Conservation (phyloP, 2,329 filamentous ascomycete species). For the Arthrinium phaeospermum region DNA sequence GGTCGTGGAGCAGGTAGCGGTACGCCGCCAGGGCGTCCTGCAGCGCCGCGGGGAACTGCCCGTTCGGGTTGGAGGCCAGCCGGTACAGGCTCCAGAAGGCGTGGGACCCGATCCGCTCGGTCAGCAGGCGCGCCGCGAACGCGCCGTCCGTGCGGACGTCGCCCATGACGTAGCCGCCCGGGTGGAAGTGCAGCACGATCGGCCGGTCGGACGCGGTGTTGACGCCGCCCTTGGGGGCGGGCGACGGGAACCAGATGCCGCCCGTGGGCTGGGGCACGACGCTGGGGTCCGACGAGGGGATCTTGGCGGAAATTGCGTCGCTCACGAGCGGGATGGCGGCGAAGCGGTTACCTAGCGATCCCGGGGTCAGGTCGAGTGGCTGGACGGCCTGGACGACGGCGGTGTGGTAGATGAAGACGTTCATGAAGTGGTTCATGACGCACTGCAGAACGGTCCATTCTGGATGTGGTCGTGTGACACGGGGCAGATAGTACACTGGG, state of each 20-base stretch:
- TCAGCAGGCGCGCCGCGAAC: slow-evolving; percentile 37
- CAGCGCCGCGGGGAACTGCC: slow-evolving; percentile 54
- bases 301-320: not conserved
- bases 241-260: slow-evolving; percentile 33
- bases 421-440: slow-evolving; percentile 16
- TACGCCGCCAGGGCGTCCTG: slow-evolving; percentile 55
- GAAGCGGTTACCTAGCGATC: not conserved
- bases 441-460: slow-evolving; percentile 16
- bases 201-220: slow-evolving; percentile 21
- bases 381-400: slow-evolving; percentile 7
- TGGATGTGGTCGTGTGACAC: not conserved
- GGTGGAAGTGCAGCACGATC: slow-evolving; percentile 54
- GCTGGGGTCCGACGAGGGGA: not conserved
- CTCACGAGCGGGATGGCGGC: not conserved
- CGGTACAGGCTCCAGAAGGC: slow-evolving; percentile 42
- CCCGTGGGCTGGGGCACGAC: slow-evolving; percentile 26
- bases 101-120: slow-evolving; percentile 43
- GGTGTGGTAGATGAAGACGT: slow-evolving; percentile 17
- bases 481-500: slow-evolving; percentile 14
- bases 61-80: slow-evolving; percentile 6
- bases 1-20: slow-evolving; percentile 48
- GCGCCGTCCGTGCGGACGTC: slow-evolving; percentile 45
- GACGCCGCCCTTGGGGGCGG: not conserved
- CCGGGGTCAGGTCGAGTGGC: not conserved
- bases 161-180: slow-evolving; percentile 53